Evolutionary conservation across 2,329 filamentous ascomycete genomes (phyloP), one percentile per base, ranked within the genome.

Genomic region (Emericellopsis cladophorae): DNA sequence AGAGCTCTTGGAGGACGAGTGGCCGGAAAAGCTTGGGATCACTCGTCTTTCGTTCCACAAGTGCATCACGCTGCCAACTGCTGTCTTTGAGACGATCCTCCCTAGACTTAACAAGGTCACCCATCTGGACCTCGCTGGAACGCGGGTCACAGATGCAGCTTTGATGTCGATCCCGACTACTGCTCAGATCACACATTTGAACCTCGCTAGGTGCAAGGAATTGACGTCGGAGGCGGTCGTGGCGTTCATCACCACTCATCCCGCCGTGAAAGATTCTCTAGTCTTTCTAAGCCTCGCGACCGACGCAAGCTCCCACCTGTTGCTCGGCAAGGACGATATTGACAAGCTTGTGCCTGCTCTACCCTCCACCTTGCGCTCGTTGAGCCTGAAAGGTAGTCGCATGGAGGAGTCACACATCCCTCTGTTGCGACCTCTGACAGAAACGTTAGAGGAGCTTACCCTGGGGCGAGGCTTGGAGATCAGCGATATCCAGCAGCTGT

Each of bases 111-210:
- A 66, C 22, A 68, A 72, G 41, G 64, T 88, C 41, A 90, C 84
- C 1, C 84, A 89, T 54, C 72, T 92, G 31, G 85, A 92, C 53
- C 69, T 89, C n/a, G 76, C 81, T 9, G 82, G 84, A 49, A 89
- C 84, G 2, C 75, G 81, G 48, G 76, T 92, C 50, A 88, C 79
- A 29, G 76, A 87, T 55, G 64, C 68, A 21, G 84, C 84, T 5
- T 67, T 92, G 14, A 65, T 73, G 49, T 76, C 76, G 16, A 84
- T 90, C 46, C 83, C 84, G 1, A 54, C 67, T n/a, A 79, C 79
- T 5, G 84, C 85, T 10, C 68, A 66, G 46, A 71, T 90, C 47
- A 88, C 81, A 1, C 85, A 92, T 54, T 65, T 92, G 41, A 89
- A 87, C 52, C 63, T 92, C 37, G 77, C 81, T 46, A 85, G 84